Evolutionary conservation across 176 grass and related monocot genomes (phyloP).

Genomic region (Aegilops bicornis): DNA sequence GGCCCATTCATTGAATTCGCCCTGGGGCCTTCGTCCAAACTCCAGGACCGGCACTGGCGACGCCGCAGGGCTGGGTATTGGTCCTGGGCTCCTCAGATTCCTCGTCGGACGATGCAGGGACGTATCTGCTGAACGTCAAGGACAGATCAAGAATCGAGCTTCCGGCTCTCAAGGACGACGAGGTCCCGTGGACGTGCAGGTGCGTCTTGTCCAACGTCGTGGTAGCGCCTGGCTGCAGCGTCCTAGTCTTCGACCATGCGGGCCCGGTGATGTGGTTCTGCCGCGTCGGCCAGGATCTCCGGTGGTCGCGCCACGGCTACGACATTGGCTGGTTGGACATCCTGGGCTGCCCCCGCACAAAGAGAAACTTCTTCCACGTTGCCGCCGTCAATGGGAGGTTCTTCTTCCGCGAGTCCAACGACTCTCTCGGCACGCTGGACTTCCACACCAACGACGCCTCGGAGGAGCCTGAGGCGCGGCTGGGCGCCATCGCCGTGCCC

Average conservation of each 20-base stretch:
- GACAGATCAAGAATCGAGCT: neutral
- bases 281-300: neutral
- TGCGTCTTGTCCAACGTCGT: neutral
- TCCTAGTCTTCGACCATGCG: neutral
- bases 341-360: neutral
- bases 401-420: neutral
- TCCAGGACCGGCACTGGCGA: no score
- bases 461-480: neutral
- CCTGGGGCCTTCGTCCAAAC: no score
- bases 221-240: neutral
- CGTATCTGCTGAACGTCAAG: neutral
- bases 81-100: neutral
- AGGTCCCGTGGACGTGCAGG: neutral
- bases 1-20: no score
- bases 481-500: neutral
- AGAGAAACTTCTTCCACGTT: neutral
- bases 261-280: neutral
- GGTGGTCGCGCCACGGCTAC: neutral
- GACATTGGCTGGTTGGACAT: neutral
- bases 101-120: neutral
- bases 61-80: neutral
- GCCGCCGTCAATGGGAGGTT: no score
- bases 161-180: neutral
- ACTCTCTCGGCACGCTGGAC: neutral
- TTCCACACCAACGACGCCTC: neutral